Conservation (phyloP, 192 early-diverging fungal species). For the Physocladia obscura region DNA sequence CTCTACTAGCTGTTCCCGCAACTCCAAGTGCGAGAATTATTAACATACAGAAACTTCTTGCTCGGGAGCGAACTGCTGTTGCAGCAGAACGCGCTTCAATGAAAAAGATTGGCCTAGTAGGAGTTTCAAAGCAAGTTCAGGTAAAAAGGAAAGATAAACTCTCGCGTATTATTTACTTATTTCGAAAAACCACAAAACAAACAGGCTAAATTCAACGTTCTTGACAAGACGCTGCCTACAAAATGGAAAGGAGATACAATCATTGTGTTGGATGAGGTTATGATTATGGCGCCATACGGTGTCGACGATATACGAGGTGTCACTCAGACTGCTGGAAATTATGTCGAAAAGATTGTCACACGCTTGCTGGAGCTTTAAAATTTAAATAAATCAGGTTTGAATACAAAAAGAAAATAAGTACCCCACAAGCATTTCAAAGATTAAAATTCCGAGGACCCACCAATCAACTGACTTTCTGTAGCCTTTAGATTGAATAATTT, state of each 20-base stretch:
- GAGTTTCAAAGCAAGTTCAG: constrained; percentile 43
- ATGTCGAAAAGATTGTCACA: constrained; percentile 48
- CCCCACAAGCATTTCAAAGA: constrained; percentile 98
- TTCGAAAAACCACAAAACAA: background rate
- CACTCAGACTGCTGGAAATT: constrained; percentile 10
- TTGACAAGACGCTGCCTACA: constrained; percentile 52
- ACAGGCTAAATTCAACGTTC: constrained; percentile 51
- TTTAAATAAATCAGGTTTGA: no score
- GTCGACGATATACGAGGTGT: constrained; percentile 23
- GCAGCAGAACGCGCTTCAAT: constrained; percentile 6
- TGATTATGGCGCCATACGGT: constrained; percentile 49
- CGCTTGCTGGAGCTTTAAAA: no score
- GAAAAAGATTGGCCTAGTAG: constrained; percentile 39
- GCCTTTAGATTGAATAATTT: constrained; percentile 95
- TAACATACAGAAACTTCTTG: constrained; percentile 26
- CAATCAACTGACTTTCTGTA: constrained; percentile 98
- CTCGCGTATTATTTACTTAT: background rate
- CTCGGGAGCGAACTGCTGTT: constrained; percentile 10
- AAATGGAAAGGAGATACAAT: constrained; percentile 46
- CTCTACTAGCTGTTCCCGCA: background rate
- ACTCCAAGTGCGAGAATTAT: constrained; percentile 9
- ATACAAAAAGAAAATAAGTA: constrained; percentile 44
- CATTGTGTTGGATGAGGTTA: constrained; percentile 52
- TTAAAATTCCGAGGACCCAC: constrained; percentile 97
- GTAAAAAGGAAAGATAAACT: constrained; percentile 14